Evolutionary conservation across 441 rosid species (phyloP).

Genomic region (Euphorbia neoarborescens): DNA sequence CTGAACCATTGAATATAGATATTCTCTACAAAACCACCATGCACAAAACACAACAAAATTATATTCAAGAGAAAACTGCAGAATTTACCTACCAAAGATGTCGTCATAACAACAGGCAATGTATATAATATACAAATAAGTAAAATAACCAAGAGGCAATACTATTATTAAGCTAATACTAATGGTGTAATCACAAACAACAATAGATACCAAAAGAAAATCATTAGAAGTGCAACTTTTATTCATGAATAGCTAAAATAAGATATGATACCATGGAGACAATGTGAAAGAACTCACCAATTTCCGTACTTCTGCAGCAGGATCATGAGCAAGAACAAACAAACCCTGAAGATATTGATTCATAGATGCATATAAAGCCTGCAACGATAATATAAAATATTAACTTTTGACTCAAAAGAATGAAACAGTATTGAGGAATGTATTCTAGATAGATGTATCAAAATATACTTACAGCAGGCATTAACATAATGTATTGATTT

Average conservation of each 20-base stretch:
- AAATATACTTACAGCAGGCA: constrained; percentile 88
- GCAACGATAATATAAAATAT: constrained; percentile 20
- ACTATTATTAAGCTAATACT: neutral
- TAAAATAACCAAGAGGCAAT: neutral
- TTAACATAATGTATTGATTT: constrained; percentile 77
- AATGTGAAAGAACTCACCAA: constrained; percentile 42
- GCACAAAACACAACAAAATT: neutral
- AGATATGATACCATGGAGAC: neutral
- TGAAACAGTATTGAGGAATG: constrained; percentile 3
- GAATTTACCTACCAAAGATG: neutral
- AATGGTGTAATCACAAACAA: neutral
- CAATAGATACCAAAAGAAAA: neutral
- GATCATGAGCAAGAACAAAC: constrained; percentile 79
- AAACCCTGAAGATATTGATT: constrained; percentile 85
- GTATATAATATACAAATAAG: neutral
- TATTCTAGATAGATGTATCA: constrained; percentile 9
- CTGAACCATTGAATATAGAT: neutral
- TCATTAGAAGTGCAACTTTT: neutral
- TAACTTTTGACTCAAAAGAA: constrained; percentile 12
- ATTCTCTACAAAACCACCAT: neutral
- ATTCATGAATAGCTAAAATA: neutral
- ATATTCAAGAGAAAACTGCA: neutral
- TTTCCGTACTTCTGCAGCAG: constrained; percentile 80
- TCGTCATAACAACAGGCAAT: neutral
- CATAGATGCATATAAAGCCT: constrained; percentile 82